Evolutionary conservation across 371 early-diverging fungal species (phyloP), one percentile per base, ranked within the genome.

Genomic region (Syncephalastrum sp.): DNA sequence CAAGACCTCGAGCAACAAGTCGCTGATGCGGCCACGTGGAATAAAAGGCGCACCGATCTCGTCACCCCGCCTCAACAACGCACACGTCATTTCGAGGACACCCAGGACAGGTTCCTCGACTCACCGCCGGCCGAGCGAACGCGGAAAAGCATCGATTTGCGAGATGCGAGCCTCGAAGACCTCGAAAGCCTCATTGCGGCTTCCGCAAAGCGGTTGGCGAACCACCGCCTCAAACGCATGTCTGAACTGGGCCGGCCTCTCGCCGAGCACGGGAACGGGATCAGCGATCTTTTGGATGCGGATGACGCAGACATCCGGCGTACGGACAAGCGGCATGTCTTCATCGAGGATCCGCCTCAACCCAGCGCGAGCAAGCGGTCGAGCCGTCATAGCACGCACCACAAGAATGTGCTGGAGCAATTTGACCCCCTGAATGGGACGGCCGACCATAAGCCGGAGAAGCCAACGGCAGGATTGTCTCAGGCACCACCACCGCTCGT

Each of bases 131-230:
- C 61, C 3, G 41, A 42, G 8, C 38, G 38, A 5, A 12, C 51
- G 16, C 42, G 43, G n/a, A 48, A 61, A 17, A 70, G 53, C 49
- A 52, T 69, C 14, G 69, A 69, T 59, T 56, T 68, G 38, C 70
- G 67, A 16, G 77, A 77, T 23, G 74, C 74, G 3, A 73, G 68
- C 2, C 51, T 77, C 29, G 77, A 77, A 47, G 75, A 75, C 54
- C 51, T 78, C 4, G 73, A 78, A 61, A 74, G 64, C 4, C 43
- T 78, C 16, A 78, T 78, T 62, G 79, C 79, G 17, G 73, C 73
- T 16, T 78, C 79, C 29, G 79, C 79, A 17, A 67, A 72, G 52
- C 52, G 75, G 50, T 55, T 70, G 17, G 75, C 73, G 15, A 71
- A 67, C 55, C 75, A 70, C 55, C 62, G 73, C 38, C 43, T 74